Evolutionary conservation across 208 protist genomes (phyloP).

Genomic region (Acanthamoeba royreba): DNA sequence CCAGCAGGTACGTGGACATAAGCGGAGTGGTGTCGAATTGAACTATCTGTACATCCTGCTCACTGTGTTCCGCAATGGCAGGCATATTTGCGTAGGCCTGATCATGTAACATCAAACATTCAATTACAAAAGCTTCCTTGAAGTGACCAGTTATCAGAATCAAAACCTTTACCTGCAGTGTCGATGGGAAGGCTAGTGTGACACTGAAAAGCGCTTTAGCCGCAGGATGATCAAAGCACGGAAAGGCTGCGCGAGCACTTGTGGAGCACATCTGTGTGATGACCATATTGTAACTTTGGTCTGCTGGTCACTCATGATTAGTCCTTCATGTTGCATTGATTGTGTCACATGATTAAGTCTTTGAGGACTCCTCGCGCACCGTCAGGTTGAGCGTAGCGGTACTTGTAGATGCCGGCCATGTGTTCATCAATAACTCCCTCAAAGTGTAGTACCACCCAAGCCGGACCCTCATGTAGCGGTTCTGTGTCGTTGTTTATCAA

Average conservation of each 20-base stretch:
- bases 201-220: background rate
- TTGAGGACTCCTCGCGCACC: background rate
- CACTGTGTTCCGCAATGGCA: background rate
- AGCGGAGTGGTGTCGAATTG: conserved; percentile 59
- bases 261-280: conserved; percentile 33
- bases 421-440: background rate
- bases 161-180: background rate
- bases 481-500: background rate
- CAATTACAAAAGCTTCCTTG: no score
- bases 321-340: no score
- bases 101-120: background rate
- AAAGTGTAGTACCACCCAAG: background rate
- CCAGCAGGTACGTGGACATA: conserved; percentile 89
- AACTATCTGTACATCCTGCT: background rate
- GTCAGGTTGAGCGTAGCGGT: background rate
- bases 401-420: background rate
- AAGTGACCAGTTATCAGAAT: no score
- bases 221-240: conserved; percentile 76
- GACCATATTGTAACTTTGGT: background rate
- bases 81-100: background rate
- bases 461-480: background rate
- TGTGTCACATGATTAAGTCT: no score
- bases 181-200: background rate
- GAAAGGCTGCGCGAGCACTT: conserved; percentile 67
- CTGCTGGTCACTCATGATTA: background rate